These are phyloP conservation scores for Ammopiptanthus mongolicus DNA, from an alignment of 306 rosid species.

Conservation along the genomic window DNA sequence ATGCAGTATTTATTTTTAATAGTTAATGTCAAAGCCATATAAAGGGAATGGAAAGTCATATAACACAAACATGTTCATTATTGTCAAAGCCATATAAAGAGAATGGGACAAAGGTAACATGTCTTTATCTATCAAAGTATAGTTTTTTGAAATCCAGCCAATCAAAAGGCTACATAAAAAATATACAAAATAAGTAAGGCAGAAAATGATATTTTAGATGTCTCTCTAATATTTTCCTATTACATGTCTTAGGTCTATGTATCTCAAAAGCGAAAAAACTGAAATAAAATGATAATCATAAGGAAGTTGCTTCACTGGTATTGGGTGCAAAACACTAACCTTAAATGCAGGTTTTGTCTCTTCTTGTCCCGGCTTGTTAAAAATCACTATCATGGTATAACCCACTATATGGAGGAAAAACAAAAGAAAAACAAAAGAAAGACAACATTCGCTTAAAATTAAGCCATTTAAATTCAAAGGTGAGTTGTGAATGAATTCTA, in stretches of 20 bases:
- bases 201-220: too few species aligned
- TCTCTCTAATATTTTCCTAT: background rate
- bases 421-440: constrained; percentile 22
- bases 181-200: too few species aligned
- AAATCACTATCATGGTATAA: constrained; percentile 91
- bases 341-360: constrained; percentile 94
- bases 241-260: background rate
- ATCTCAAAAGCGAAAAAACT: background rate
- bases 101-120: too few species aligned
- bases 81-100: too few species aligned
- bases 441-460: background rate
- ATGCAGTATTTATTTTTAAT: too few species aligned
- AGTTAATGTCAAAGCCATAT: too few species aligned
- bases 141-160: too few species aligned
- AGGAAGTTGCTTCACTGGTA: background rate
- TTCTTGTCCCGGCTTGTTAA: constrained; percentile 87
- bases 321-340: constrained; percentile 43
- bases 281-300: background rate
- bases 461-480: background rate
- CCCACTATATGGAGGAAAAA: constrained; percentile 73
- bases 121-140: too few species aligned
- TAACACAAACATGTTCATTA: too few species aligned
- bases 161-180: too few species aligned
- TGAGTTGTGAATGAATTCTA: constrained; percentile 8
- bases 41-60: too few species aligned